Percentiles rank a stretch among this genome's conserved stretches.
These are phyloP conservation scores for Yamadazyma nakazawae DNA, from an alignment of 805 yeast genomes.

Conservation along the genomic window DNA sequence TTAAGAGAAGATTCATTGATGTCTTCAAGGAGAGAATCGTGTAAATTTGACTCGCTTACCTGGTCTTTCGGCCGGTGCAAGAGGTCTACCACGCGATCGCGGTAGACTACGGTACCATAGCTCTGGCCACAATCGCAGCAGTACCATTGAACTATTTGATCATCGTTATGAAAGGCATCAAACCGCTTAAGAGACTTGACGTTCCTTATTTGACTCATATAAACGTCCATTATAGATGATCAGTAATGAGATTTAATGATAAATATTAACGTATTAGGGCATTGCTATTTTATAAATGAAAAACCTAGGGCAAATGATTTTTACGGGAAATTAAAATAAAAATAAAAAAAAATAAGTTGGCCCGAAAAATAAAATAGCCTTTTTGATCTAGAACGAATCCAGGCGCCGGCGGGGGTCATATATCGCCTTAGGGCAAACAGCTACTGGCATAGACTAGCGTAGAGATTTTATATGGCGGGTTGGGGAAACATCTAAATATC, in stretches of 20 bases:
- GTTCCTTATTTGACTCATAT: background rate
- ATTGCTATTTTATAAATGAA: slow-evolving; percentile 1
- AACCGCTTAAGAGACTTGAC: slow-evolving; percentile 5
- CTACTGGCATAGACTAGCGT: background rate
- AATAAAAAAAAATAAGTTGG: background rate
- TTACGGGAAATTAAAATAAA: background rate
- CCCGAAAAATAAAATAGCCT: background rate
- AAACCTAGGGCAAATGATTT: background rate
- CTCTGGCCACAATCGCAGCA: slow-evolving; percentile 41
- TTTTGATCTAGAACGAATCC: slow-evolving; percentile 6
- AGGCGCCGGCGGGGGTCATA: background rate
- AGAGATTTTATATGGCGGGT: background rate
- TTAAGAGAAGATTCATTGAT: background rate
- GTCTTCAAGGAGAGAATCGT: background rate
- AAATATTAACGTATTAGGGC: background rate
- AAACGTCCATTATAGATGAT: slow-evolving; percentile 4
- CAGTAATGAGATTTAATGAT: background rate
- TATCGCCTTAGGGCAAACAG: background rate
- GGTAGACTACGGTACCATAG: slow-evolving; percentile 31
- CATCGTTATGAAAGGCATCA: slow-evolving; percentile 2
- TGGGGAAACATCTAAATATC: background rate
- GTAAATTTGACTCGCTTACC: background rate
- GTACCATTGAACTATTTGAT: slow-evolving; percentile 39
- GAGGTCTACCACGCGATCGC: slow-evolving; percentile 11
- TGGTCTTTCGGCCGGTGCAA: background rate